Conservation (phyloP, 352 stramenopile genomes). For the Phytophthora pseudosyringae region DNA sequence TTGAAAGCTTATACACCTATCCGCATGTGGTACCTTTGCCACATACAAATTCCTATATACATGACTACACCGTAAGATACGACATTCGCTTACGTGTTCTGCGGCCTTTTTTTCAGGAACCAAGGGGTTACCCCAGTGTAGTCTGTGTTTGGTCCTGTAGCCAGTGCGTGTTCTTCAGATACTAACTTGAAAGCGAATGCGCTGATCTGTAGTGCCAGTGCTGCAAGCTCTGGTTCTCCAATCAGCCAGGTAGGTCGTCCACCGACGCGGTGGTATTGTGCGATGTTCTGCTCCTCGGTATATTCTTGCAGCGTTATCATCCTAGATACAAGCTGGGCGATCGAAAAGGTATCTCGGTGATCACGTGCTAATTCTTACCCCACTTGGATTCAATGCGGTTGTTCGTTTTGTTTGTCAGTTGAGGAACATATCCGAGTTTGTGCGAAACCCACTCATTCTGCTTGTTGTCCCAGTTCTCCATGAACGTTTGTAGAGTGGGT, state of each 20-base stretch:
- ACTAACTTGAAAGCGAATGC: background rate
- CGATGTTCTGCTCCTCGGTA: slow-evolving; percentile 8
- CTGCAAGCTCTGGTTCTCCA: background rate
- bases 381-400: slow-evolving; percentile 19
- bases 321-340: slow-evolving; percentile 8
- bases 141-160: slow-evolving; percentile 1
- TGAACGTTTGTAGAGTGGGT: slow-evolving; percentile 2
- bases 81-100: too few species aligned
- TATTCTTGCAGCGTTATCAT: slow-evolving; percentile 16
- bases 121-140: background rate
- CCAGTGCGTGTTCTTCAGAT: background rate
- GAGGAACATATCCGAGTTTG: slow-evolving; percentile 10
- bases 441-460: slow-evolving; percentile 12
- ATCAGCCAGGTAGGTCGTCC: background rate
- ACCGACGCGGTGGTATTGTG: slow-evolving; percentile 14
- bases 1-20: too few species aligned
- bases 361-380: slow-evolving; percentile 9
- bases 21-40: too few species aligned
- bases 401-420: slow-evolving; percentile 22
- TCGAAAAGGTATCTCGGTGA: background rate
- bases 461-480: slow-evolving; percentile 10
- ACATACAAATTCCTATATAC: too few species aligned
- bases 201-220: background rate
- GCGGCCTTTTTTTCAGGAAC: too few species aligned
- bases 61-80: too few species aligned